phyloP scores from a whole-genome alignment of 176 grass and related monocot species.

The Raddia distichophylla region DNA sequence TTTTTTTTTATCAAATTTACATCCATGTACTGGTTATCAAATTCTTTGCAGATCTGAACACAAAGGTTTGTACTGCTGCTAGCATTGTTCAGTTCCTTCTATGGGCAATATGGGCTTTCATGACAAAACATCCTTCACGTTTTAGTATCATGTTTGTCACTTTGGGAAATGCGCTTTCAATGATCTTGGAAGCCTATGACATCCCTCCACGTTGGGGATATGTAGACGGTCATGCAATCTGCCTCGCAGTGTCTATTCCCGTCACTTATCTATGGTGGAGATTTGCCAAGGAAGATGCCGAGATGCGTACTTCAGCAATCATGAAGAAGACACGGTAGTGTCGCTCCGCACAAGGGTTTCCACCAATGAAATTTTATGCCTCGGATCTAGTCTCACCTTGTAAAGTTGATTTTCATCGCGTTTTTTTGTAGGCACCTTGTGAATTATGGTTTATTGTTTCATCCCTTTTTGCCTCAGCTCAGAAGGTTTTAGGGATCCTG shows the following conservation, averaged over 20 bases:
- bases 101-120: constrained; percentile 57
- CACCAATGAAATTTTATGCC: constrained; percentile 4
- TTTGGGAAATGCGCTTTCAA: constrained; percentile 33
- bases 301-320: constrained; percentile 45
- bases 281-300: constrained; percentile 62
- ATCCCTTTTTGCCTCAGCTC: constrained; percentile 23
- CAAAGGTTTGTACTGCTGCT: constrained; percentile 53
- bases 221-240: constrained; percentile 54
- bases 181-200: constrained; percentile 52
- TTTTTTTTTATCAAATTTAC: neutral
- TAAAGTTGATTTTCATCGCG: constrained; percentile 12
- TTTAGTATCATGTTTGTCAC: constrained; percentile 48
- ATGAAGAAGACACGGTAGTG: constrained; percentile 63
- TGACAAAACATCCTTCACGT: constrained; percentile 54
- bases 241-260: constrained; percentile 41
- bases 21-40: neutral
- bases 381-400: constrained; percentile 30
- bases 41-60: constrained; percentile 51
- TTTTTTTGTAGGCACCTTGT: constrained; percentile 27
- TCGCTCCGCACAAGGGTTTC: constrained; percentile 11
- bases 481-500: constrained; percentile 8
- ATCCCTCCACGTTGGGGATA: constrained; percentile 61
- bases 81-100: constrained; percentile 51
- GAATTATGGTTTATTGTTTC: constrained; percentile 19
- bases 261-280: constrained; percentile 73